Conservation (phyloP, 2,329 filamentous ascomycete species). For the Aspergillus uvarum region DNA sequence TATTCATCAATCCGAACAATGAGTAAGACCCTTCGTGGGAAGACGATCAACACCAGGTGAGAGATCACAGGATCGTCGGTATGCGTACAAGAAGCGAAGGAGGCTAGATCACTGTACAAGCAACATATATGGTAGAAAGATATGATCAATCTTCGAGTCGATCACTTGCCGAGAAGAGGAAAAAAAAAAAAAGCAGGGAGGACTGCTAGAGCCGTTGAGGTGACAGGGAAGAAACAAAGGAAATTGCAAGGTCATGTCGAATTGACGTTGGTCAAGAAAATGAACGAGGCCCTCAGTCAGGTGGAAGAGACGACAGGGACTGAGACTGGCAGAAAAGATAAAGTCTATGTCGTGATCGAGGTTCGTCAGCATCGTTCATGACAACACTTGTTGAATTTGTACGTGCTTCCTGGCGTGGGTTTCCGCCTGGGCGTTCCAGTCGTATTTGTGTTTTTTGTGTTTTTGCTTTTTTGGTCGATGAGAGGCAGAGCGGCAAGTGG, state of each 20-base stretch:
- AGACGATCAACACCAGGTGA: constrained; percentile 5
- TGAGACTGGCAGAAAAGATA: background rate
- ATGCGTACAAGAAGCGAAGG: constrained; percentile 16
- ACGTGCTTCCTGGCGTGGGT: background rate
- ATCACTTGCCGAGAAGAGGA: background rate
- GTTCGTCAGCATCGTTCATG: background rate
- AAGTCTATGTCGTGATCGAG: background rate
- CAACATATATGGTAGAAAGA: constrained; percentile 2
- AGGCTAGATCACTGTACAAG: constrained; percentile 16
- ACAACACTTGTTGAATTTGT: background rate
- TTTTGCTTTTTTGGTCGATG: background rate
- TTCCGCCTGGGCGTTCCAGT: background rate
- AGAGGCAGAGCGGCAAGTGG: background rate
- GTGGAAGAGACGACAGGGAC: background rate
- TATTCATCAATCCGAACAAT: constrained; percentile 22
- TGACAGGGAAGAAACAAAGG: constrained; percentile 10
- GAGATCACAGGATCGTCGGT: constrained; percentile 4
- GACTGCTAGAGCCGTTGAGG: constrained; percentile 11
- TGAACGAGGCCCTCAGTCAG: background rate
- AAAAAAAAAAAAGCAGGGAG: background rate
- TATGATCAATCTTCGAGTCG: constrained; percentile 12
- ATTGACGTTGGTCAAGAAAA: background rate
- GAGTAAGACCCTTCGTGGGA: background rate
- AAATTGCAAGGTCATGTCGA: constrained; percentile 9
- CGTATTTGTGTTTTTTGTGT: background rate